Evolutionary conservation across 2,329 filamentous ascomycete species (phyloP), one percentile per base, ranked within the genome.

Genomic region (Diaporthe caulivora): DNA sequence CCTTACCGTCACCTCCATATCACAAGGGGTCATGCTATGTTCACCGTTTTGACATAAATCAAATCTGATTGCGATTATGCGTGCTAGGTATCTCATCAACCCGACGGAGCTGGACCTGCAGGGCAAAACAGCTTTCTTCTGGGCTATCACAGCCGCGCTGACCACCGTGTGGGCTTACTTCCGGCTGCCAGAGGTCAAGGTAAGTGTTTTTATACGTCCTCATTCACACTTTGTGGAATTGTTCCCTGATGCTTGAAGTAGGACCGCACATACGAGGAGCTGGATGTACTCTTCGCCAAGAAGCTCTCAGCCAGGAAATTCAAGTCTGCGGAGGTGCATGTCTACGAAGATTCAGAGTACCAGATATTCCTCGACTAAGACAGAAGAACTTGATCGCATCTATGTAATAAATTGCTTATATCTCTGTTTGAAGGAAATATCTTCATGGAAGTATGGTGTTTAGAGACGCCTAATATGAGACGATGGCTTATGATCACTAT

Each of bases 111-210:
- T 81, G 78, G 84, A 82, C 72, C 78, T 80, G 76, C 82, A 75
- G 78, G 86, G 85, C 70, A 84, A 79, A 82, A 84, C 75, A 80
- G 87, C 74, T 0, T 86, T 83, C 74, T 83, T 86, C 76, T 86
- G 84, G 84, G 82, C 80, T 0, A 79, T 78, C 2, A 83, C 86
- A n/a, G 85, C 86, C 71, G 80, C 86, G 17, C 71, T 84, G 10
- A 82, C 86, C 29, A 83, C 87, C 4, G 76, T 84, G 0, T 91
- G 88, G 83, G 83, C 86, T 0, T 88, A 82, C 75, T 87, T 87
- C 77, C 86, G 84, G 31, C 79, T 88, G 7, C 87, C 87, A 3
- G 88, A 90, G 79, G 40, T 55, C 44, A 71, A 71, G 26, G 68
- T 70, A 21, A 24, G 68, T 21, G 17, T 34, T 5, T 13, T 1